Base-by-base conservation (phyloP, 1,284 basidiomycete species). In the Moesziomyces aphidis region DNA sequence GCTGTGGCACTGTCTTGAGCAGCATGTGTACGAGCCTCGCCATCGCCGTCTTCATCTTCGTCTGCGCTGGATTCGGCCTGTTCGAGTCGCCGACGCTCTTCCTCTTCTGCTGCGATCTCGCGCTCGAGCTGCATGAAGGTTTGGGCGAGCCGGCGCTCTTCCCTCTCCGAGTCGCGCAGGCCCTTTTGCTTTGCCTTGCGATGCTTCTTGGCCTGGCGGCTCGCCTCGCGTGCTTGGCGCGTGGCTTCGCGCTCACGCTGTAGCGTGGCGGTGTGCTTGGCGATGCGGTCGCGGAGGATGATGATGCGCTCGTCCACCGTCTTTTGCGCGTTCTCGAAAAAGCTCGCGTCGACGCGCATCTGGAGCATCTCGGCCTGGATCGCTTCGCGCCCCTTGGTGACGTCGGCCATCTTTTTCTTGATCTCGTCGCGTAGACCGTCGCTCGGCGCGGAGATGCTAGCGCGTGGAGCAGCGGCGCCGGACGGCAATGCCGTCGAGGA, bases 301-400 rank as follows among this genome's bases (percentile, higher is more conserved):
- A 44, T 19, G 43, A 75, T 75, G 28, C 73, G 63, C 42, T 75
- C 68, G 31, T 75, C 73, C 49, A 75, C 64, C 23, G 73, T 65
- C 53, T 72, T 75, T 21, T 75, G 67, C 5, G 73, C 73, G 28
- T 61, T 63, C 48, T 75, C 73, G 26, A 64, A 75, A 31, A 75
- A 75, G 57, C 69, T 62, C 26, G 63, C 69, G 52, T 75, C 73
- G 21, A 75, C 73, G 7, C 69, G 48, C 63, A 75, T 63, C 55
- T 71, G 69, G 17, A 75, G 57, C 68, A 75, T 65, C 53, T 75
- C 73, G 43, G 61, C 68, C 34, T 65, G 73, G 31, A 75, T 59
- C 51, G 60, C 55, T 47, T 65, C 55, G 15, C 64, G 73, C 6
- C 73, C 68, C 43, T 57, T 54, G 39, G 56, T 46, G 45, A 75